Percentiles rank a stretch among this genome's conserved stretches.
Evolutionary conservation across 208 protist species (phyloP).

Genomic region (Trichomonas gallinae): DNA sequence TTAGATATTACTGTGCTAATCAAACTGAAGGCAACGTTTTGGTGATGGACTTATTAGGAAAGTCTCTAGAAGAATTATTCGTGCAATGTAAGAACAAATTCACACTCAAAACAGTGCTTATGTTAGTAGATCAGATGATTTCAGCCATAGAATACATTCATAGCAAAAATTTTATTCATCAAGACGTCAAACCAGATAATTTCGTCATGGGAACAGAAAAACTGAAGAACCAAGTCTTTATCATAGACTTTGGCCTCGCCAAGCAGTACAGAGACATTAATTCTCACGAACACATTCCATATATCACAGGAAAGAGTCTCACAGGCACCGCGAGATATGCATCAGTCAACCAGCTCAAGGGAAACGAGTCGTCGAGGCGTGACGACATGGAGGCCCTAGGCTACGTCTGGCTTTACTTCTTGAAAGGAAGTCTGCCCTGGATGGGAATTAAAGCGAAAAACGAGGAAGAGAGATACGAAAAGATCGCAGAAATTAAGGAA

Average conservation of each 20-base stretch:
- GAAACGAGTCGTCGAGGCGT: conserved; percentile 67
- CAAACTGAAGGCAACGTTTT: conserved; percentile 84
- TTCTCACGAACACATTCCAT: conserved; percentile 92
- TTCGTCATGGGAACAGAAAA: not conserved
- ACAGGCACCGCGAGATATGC: conserved; percentile 97
- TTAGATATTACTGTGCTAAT: conserved; percentile 76
- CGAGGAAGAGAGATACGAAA: not conserved
- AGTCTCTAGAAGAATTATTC: conserved; percentile 89
- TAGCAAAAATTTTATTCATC: not conserved
- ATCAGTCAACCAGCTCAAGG: conserved; percentile 92
- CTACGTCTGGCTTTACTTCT: conserved; percentile 95
- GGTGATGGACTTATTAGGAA: conserved; percentile 91
- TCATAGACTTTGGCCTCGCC: conserved; percentile 63
- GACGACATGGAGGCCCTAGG: conserved; percentile 72
- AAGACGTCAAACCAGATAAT: not conserved
- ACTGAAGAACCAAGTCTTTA: conserved; percentile 45
- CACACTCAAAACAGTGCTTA: conserved; percentile 86
- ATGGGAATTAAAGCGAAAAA: conserved; percentile 60
- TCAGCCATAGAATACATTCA: not conserved
- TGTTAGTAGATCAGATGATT: conserved; percentile 88
- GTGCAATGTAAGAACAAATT: conserved; percentile 68
- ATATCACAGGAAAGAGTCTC: conserved; percentile 90
- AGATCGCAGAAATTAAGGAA: not conserved
- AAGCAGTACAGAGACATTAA: conserved; percentile 95
- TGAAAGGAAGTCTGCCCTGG: conserved; percentile 87